Evolutionary conservation across 2,329 filamentous ascomycete species (phyloP).

Genomic region (Ascochyta rabiei): DNA sequence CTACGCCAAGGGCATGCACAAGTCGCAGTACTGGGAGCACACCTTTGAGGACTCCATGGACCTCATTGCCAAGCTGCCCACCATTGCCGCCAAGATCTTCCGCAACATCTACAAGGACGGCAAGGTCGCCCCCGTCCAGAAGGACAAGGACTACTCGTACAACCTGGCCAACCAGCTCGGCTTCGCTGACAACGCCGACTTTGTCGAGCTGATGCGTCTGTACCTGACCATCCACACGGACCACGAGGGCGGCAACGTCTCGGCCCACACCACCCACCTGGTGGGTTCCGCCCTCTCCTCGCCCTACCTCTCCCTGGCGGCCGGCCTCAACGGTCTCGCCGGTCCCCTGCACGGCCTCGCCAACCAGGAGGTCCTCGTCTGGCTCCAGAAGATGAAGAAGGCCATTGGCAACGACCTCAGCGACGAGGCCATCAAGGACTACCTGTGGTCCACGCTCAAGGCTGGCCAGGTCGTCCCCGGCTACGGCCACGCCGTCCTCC

Average conservation of each 20-base stretch:
- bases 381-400: conserved; percentile 99
- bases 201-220: conserved; percentile 96
- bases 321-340: conserved; percentile 96
- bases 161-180: conserved; percentile 99
- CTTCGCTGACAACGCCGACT: conserved; percentile 93
- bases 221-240: conserved; percentile 99
- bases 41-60: conserved; percentile 99
- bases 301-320: conserved; percentile 93
- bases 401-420: conserved; percentile 89
- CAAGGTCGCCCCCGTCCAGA: conserved; percentile 93
- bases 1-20: conserved; percentile 98
- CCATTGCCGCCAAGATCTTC: conserved; percentile 98
- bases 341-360: conserved; percentile 98
- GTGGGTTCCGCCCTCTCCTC: conserved; percentile 97
- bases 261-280: conserved; percentile 97
- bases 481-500: conserved; percentile 98
- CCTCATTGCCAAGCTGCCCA: conserved; percentile 98
- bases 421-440: conserved; percentile 96
- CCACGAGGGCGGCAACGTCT: conserved; percentile 99
- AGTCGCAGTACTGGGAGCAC: conserved; percentile 99
- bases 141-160: conserved; percentile 99
- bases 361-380: conserved; percentile 99
- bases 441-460: conserved; percentile 98
- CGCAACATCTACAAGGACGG: conserved; percentile 99
- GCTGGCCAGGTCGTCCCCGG: conserved; percentile 93